A percentile compares a stretch with the other conserved stretches of the same genome.
These are phyloP conservation scores for Cordyceps cicadae DNA, from an alignment of 2,329 filamentous ascomycete genomes.

Conservation along the genomic window DNA sequence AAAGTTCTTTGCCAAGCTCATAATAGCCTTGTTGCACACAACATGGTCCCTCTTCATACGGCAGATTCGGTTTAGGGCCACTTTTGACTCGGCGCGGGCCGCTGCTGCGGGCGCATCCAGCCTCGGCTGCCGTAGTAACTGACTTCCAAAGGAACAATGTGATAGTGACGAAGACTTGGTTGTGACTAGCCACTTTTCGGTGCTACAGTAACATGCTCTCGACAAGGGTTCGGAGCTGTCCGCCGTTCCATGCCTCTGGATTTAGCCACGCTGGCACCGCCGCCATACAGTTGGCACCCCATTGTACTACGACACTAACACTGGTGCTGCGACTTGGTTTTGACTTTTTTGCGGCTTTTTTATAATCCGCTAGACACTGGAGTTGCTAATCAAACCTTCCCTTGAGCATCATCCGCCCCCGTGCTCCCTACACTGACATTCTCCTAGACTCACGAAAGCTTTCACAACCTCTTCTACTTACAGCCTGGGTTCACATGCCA, in stretches of 20 bases:
- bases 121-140: background rate
- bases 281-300: too few species aligned
- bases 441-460: background rate
- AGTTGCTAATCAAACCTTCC: background rate
- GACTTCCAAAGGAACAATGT: background rate
- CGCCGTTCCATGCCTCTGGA: background rate
- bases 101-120: background rate
- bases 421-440: background rate
- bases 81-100: background rate
- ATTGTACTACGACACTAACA: background rate
- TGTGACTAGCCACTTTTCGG: background rate
- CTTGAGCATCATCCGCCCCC: background rate
- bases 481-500: background rate
- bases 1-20: too few species aligned
- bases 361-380: background rate
- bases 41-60: too few species aligned
- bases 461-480: background rate
- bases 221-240: background rate
- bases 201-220: background rate
- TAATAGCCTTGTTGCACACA: too few species aligned
- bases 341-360: background rate
- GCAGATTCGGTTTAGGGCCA: too few species aligned
- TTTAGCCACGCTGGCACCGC: too few species aligned
- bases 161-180: background rate
- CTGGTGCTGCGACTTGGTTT: too few species aligned